Evolutionary conservation across 2,329 filamentous ascomycete genomes (phyloP).

Genomic region (Aspergillus carbonarius): DNA sequence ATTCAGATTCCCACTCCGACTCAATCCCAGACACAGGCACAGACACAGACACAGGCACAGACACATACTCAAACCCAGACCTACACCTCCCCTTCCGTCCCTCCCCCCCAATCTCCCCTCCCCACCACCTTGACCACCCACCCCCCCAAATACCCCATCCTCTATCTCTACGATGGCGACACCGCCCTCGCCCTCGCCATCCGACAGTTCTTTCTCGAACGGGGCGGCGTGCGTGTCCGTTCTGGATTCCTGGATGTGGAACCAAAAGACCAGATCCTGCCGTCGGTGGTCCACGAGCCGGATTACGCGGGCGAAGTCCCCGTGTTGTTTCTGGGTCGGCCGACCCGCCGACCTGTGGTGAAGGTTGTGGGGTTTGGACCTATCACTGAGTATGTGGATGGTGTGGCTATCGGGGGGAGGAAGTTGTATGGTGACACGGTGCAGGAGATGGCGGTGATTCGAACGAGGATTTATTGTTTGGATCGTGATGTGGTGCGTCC

Average conservation of each 20-base stretch:
- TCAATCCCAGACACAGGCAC: no score
- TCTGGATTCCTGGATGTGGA: neutral
- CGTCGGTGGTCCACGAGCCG: neutral
- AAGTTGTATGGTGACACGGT: neutral
- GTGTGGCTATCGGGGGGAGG: neutral
- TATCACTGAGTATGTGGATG: neutral
- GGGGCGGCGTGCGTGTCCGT: neutral
- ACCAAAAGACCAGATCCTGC: neutral
- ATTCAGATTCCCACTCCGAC: no score
- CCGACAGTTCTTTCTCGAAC: neutral
- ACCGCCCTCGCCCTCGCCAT: neutral
- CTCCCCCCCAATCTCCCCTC: no score
- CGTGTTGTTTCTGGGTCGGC: neutral
- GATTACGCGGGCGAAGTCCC: neutral
- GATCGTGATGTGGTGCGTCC: neutral
- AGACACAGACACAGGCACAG: no score
- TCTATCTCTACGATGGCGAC: neutral
- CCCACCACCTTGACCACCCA: neutral
- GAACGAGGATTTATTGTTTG: neutral
- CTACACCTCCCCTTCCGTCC: no score
- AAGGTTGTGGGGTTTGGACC: neutral
- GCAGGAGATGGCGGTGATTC: neutral
- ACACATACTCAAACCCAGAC: no score
- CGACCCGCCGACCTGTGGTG: neutral
- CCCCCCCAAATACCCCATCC: neutral